phyloP scores from a whole-genome alignment of 2,329 filamentous ascomycete genomes.

The Xylariales sp. region DNA sequence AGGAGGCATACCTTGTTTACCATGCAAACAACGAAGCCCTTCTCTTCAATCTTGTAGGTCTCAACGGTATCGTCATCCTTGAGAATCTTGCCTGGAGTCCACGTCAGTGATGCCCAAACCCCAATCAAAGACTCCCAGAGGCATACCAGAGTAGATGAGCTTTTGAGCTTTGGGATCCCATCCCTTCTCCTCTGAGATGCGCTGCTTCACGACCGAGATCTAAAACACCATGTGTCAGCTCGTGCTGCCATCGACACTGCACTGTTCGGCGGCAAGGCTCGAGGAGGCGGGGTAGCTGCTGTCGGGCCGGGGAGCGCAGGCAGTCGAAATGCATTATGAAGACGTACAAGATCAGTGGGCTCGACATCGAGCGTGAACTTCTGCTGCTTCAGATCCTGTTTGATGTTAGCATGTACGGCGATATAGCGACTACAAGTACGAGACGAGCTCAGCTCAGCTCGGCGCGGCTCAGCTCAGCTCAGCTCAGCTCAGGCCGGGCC shows the following conservation, averaged over 20 bases:
- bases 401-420: slow-evolving; percentile 14
- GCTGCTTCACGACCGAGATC: slow-evolving; percentile 89
- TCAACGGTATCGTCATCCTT: slow-evolving; percentile 97
- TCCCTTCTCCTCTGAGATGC: slow-evolving; percentile 86
- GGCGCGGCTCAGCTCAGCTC: background rate
- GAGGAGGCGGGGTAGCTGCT: slow-evolving; percentile 3
- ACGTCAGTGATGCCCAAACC: slow-evolving; percentile 19
- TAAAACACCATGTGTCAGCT: slow-evolving; percentile 32
- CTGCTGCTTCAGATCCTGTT: slow-evolving; percentile 93
- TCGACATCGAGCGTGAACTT: slow-evolving; percentile 97
- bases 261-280: background rate
- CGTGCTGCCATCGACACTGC: no score
- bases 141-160: slow-evolving; percentile 93
- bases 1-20: slow-evolving; percentile 77
- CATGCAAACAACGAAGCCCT: slow-evolving; percentile 99
- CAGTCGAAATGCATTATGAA: background rate
- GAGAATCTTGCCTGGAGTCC: slow-evolving; percentile 81
- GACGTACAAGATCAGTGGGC: slow-evolving; percentile 79
- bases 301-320: slow-evolving; percentile 4
- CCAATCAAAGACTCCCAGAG: background rate
- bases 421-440: background rate
- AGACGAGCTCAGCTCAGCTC: background rate
- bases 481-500: no score
- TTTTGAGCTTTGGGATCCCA: slow-evolving; percentile 90
- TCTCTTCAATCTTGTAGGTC: slow-evolving; percentile 98